Conservation (phyloP, 352 stramenopile genomes). For the Phytophthora foliorum region DNA sequence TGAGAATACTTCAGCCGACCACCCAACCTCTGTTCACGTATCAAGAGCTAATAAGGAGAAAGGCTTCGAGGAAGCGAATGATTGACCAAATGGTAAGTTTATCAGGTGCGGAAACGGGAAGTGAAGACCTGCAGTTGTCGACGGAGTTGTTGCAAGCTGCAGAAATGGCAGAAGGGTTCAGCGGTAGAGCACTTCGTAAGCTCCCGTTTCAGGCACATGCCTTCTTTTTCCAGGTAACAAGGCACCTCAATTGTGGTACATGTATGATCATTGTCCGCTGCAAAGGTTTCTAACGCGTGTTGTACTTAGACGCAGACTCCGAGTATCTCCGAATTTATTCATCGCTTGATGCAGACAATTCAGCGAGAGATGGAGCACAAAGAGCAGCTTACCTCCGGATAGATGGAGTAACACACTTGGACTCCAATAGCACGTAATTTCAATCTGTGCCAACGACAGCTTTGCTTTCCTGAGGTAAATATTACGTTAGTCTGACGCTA, state of each 20-base stretch:
- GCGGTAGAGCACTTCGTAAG: constrained; percentile 82
- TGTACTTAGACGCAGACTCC: constrained; percentile 27
- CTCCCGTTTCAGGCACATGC: constrained; percentile 87
- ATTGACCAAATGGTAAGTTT: constrained; percentile 51
- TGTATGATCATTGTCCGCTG: background rate
- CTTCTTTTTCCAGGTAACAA: constrained; percentile 71
- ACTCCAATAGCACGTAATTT: no score
- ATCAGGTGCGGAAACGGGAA: constrained; percentile 5
- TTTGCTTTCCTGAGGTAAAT: constrained; percentile 28
- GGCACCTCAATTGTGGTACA: background rate
- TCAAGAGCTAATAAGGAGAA: constrained; percentile 32
- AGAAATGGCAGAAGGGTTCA: constrained; percentile 69
- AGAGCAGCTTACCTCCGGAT: constrained; percentile 30
- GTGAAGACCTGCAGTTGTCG: constrained; percentile 42
- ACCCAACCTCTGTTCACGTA: constrained; percentile 35
- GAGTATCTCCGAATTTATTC: constrained; percentile 36
- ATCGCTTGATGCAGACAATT: constrained; percentile 37
- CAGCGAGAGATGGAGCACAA: constrained; percentile 42
- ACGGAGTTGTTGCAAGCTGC: constrained; percentile 48
- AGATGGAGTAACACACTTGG: background rate
- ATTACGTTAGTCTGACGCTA: constrained; percentile 16
- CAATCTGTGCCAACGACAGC: background rate
- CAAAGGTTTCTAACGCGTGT: constrained; percentile 13
- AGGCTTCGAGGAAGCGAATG: constrained; percentile 45
- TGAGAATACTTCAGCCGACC: constrained; percentile 62